Base-by-base conservation (phyloP, 129 eudicot genomes). In the Pittosporum tobira region DNA sequence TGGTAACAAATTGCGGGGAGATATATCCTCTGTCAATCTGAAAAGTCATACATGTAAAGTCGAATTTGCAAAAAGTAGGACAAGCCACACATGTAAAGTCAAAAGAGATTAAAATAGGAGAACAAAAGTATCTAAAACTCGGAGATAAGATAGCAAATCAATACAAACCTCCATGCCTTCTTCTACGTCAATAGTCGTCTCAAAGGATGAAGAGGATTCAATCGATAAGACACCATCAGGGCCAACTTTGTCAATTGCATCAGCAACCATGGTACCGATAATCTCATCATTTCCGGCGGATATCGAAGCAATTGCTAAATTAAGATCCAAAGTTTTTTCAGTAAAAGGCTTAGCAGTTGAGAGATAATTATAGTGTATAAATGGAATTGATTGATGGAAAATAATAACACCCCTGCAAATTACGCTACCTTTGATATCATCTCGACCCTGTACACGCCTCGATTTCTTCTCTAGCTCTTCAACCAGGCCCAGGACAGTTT, bases 21-120 rank as follows among this genome's bases (percentile, higher is more conserved):
- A 90, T 80, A 24, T 90, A 90, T 58, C 98, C 98, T 75, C 95
- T 75, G 38, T 90, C 98, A 64, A 90, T 85, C 95, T 90, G 83
- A 26, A 68, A 56, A 6, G 59, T 22, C 36, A 65, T 48, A 36
- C n/a, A n/a, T n/a, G n/a, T n/a, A n/a, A n/a, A n/a, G n/a, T n/a
- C n/a, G n/a, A n/a, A n/a, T n/a, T n/a, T n/a, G n/a, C n/a, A n/a
- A n/a, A n/a, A n/a, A n/a, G n/a, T n/a, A n/a, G n/a, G n/a, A n/a
- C n/a, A n/a, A n/a, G n/a, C n/a, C n/a, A n/a, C n/a, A n/a, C n/a
- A n/a, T n/a, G n/a, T n/a, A n/a, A n/a, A n/a, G n/a, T 20, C 6
- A 6, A 1, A 22, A 18, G 20, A n/a, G n/a, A n/a, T n/a, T 37
- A 34, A 15, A 22, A 53, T 2, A 15, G 25, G 21, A 5, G 10